Base-by-base conservation (phyloP, 306 rosid species). In the Glycine tomentella region DNA sequence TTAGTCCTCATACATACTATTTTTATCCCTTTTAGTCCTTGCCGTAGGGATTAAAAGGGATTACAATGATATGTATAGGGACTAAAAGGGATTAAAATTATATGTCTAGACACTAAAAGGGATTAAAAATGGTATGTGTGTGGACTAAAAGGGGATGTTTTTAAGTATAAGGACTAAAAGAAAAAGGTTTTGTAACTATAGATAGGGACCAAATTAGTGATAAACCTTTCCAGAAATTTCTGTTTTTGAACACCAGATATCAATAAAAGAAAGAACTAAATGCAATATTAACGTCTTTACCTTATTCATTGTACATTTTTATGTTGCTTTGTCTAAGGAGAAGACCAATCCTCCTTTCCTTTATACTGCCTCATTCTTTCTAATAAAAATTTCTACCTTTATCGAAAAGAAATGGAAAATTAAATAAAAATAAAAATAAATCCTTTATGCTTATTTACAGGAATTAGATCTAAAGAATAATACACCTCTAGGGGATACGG, bases 391-490 rank as follows among this genome's bases (percentile, higher is more conserved):
- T 25, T 25, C 31, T 25, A 25, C 31, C 31, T 25, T 45, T 61
- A 55, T 53, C 58, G 16, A 46, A n/a, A 51, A 36, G 9, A 5
- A 34, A 31, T 3, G 52, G 10, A 45, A 20, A 45, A 36, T 46
- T 49, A 42, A 17, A 58, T 20, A 42, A 82, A n/a, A n/a, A n/a
- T n/a, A n/a, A n/a, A 17, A 16, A 14, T 20, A 34, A 48, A 25
- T 74, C 17, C 12, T 59, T 15, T 50, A 31, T 84, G 69, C 48
- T 69, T 56, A 62, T 87, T 70, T 86, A 69, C 92, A 89, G 97
- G 94, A 83, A 75, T 66, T 68, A 74, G 70, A 80, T 84, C 86
- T 87, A 59, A 73, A 77, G 59, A 77, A 87, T 83, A 72, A 71
- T 69, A 73, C 75, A 40, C 76, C 84, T 76, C 57, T 48, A 68